A percentile compares a stretch with the other conserved stretches of the same genome.
Conservation (phyloP, 2,329 filamentous ascomycete genomes). For the Arthrinium phaeospermum region DNA sequence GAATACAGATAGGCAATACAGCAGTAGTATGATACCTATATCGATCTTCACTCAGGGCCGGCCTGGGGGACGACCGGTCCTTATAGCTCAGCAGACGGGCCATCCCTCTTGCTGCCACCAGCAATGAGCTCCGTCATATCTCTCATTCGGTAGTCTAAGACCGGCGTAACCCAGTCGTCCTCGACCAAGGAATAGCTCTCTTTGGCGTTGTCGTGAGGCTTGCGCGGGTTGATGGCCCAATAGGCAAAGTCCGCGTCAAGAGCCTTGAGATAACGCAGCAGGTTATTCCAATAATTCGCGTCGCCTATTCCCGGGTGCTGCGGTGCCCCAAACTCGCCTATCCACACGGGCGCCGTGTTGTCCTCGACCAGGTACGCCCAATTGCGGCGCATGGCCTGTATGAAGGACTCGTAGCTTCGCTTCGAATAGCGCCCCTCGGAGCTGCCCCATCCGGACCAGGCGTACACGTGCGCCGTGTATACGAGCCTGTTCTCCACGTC, state of each 20-base stretch:
- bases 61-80: background rate
- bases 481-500: constrained; percentile 62
- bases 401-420: constrained; percentile 67
- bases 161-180: constrained; percentile 68
- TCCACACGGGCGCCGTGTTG: constrained; percentile 67
- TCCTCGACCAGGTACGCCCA: constrained; percentile 69
- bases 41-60: background rate
- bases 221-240: constrained; percentile 72
- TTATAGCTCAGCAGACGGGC: background rate
- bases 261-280: constrained; percentile 62
- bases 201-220: constrained; percentile 60
- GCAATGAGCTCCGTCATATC: constrained; percentile 63
- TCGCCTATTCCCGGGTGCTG: constrained; percentile 59
- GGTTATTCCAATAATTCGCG: constrained; percentile 68
- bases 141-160: constrained; percentile 67
- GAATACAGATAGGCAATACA: background rate
- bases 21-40: background rate
- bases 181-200: constrained; percentile 67
- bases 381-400: constrained; percentile 64
- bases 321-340: constrained; percentile 70
- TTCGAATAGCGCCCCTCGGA: constrained; percentile 64
- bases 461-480: constrained; percentile 72
- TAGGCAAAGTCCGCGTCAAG: constrained; percentile 71
- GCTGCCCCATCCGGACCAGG: constrained; percentile 73
- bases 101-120: constrained; percentile 23